Conservation (phyloP, 1,284 basidiomycete genomes). For the Leccinum holopus region DNA sequence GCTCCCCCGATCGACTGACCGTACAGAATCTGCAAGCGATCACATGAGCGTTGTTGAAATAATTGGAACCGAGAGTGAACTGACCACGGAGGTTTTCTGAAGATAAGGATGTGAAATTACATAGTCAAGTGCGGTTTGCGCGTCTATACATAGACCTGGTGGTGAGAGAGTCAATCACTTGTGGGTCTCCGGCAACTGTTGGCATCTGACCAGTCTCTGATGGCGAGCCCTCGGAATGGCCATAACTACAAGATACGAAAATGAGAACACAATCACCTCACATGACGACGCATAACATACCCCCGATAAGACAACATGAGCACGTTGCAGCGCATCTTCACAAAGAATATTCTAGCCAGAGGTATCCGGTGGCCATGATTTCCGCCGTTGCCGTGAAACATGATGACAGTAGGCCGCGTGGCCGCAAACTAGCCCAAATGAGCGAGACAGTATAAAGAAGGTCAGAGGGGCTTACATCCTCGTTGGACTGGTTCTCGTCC, state of each 20-base stretch:
- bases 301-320: constrained; percentile 88
- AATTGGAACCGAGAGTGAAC: constrained; percentile 13
- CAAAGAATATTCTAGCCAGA: constrained; percentile 82
- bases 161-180: neutral
- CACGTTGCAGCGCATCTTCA: constrained; percentile 84
- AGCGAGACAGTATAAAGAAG: neutral
- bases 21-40: constrained; percentile 63
- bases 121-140: constrained; percentile 79
- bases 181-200: neutral
- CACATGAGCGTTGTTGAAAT: constrained; percentile 7
- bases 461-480: constrained; percentile 41
- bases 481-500: constrained; percentile 41
- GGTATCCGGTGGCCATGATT: constrained; percentile 88
- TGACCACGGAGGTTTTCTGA: constrained; percentile 65
- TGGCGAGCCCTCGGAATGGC: constrained; percentile 77
- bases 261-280: neutral
- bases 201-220: constrained; percentile 68
- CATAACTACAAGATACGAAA: constrained; percentile 56
- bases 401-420: constrained; percentile 77
- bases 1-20: constrained; percentile 98
- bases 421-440: constrained; percentile 54
- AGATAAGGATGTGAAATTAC: constrained; percentile 69
- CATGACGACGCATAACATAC: constrained; percentile 37
- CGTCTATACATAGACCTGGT: constrained; percentile 75
- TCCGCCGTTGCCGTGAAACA: constrained; percentile 91